These are phyloP conservation scores for Pulveroboletus sp. DNA, from an alignment of 768 basidiomycete genomes.

Conservation along the genomic window DNA sequence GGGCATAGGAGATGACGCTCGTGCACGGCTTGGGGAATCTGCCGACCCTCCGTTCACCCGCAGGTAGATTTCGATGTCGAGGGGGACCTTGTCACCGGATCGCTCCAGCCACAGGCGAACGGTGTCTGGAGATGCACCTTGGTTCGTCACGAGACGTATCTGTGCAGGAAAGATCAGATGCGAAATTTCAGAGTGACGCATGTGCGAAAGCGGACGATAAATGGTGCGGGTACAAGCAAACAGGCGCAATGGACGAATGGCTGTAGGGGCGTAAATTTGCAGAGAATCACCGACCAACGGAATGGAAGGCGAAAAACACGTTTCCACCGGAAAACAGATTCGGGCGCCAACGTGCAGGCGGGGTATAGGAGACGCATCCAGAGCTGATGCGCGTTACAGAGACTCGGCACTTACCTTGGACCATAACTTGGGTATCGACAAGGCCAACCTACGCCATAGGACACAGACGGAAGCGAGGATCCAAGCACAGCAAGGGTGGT, in stretches of 20 bases:
- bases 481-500: slow-evolving; percentile 74
- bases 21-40: slow-evolving; percentile 18
- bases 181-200: background rate
- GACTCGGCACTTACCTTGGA: slow-evolving; percentile 55
- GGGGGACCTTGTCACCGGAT: slow-evolving; percentile 62
- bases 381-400: background rate
- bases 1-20: slow-evolving; percentile 29
- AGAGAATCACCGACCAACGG: background rate
- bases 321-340: slow-evolving; percentile 15
- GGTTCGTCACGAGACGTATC: slow-evolving; percentile 73
- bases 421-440: slow-evolving; percentile 70
- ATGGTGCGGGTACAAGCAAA: background rate
- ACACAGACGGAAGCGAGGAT: slow-evolving; percentile 64
- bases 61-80: slow-evolving; percentile 79
- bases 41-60: slow-evolving; percentile 41
- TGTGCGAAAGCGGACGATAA: slow-evolving; percentile 3
- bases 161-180: slow-evolving; percentile 26
- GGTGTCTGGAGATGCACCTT: slow-evolving; percentile 68
- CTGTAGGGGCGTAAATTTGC: background rate
- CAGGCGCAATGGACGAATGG: too few species aligned
- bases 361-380: slow-evolving; percentile 4
- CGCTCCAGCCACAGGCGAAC: slow-evolving; percentile 82
- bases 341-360: slow-evolving; percentile 15
- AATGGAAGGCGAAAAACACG: slow-evolving; percentile 5
- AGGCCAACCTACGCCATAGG: slow-evolving; percentile 60